Evolutionary conservation across 306 rosid species (phyloP).

Genomic region (Chamaecrista fasciculata): DNA sequence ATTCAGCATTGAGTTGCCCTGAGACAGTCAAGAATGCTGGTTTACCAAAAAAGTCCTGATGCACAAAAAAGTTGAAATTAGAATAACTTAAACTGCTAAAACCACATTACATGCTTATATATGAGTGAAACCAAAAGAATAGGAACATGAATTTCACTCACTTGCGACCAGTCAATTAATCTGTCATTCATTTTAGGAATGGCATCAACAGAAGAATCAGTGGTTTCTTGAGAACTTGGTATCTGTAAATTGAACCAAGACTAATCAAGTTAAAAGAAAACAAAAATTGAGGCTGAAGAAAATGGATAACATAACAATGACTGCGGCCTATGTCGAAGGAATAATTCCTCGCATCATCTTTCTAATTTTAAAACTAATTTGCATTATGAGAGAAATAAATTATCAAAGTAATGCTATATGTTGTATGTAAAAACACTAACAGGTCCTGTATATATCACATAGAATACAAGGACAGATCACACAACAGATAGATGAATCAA

Average conservation of each 20-base stretch:
- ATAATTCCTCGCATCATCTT: conserved; percentile 20
- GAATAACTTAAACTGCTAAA: conserved; percentile 27
- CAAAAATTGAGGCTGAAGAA: neutral
- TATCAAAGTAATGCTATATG: neutral
- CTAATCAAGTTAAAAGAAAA: neutral
- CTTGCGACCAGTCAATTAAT: conserved; percentile 89
- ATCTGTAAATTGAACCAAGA: conserved; percentile 51
- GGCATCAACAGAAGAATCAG: conserved; percentile 61
- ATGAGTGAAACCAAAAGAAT: conserved; percentile 23
- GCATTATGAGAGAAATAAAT: neutral
- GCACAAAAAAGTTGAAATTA: conserved; percentile 27
- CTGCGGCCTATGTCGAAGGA: neutral
- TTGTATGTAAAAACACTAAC: conserved; percentile 8
- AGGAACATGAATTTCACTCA: conserved; percentile 44
- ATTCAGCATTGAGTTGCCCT: conserved; percentile 96
- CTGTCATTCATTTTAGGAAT: conserved; percentile 72
- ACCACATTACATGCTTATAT: neutral
- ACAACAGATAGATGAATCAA: neutral
- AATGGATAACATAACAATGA: neutral
- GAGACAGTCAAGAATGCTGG: conserved; percentile 97
- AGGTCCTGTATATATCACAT: neutral
- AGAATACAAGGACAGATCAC: neutral
- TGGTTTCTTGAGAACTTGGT: conserved; percentile 67
- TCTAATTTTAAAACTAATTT: neutral
- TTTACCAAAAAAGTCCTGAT: conserved; percentile 88